phyloP scores from a whole-genome alignment of 805 yeast genomes.

The Yamadazyma laniorum region DNA sequence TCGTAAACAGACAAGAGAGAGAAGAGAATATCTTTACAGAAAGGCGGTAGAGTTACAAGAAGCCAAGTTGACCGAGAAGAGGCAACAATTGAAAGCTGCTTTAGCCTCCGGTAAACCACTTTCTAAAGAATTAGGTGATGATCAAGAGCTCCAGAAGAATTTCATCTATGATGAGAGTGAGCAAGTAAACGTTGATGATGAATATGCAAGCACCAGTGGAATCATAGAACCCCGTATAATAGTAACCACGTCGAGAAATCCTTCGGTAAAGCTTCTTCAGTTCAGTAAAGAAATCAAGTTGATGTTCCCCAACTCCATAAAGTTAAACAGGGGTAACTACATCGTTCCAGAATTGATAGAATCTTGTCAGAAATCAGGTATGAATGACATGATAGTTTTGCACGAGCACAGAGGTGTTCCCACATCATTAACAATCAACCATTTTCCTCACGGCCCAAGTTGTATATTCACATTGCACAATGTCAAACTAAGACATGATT shows the following conservation, averaged over 20 bases:
- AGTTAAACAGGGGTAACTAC: conserved; percentile 91
- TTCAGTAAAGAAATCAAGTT: conserved; percentile 90
- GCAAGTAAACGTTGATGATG: conserved; percentile 77
- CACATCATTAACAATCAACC: conserved; percentile 86
- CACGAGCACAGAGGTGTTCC: conserved; percentile 99
- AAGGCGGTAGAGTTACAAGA: conserved; percentile 91
- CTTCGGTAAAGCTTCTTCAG: conserved; percentile 79
- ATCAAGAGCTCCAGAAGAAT: conserved; percentile 73
- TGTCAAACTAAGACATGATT: conserved; percentile 91
- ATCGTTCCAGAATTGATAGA: conserved; percentile 80
- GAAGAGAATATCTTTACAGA: conserved; percentile 88
- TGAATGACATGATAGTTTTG: conserved; percentile 79
- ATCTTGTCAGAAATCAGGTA: conserved; percentile 76
- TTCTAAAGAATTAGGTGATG: conserved; percentile 89
- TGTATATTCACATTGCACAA: conserved; percentile 92
- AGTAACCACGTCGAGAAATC: conserved; percentile 92
- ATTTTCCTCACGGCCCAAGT: conserved; percentile 98
- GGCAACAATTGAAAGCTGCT: conserved; percentile 83
- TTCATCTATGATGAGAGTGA: conserved; percentile 83
- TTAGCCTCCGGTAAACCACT: conserved; percentile 89
- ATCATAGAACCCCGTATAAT: conserved; percentile 85
- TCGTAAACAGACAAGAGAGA: conserved; percentile 92
- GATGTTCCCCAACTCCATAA: conserved; percentile 83
- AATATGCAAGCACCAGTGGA: conserved; percentile 84
- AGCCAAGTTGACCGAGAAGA: conserved; percentile 76